These are phyloP conservation scores for Rhodotorula toruloides DNA, from an alignment of 768 basidiomycete species.

Conservation along the genomic window DNA sequence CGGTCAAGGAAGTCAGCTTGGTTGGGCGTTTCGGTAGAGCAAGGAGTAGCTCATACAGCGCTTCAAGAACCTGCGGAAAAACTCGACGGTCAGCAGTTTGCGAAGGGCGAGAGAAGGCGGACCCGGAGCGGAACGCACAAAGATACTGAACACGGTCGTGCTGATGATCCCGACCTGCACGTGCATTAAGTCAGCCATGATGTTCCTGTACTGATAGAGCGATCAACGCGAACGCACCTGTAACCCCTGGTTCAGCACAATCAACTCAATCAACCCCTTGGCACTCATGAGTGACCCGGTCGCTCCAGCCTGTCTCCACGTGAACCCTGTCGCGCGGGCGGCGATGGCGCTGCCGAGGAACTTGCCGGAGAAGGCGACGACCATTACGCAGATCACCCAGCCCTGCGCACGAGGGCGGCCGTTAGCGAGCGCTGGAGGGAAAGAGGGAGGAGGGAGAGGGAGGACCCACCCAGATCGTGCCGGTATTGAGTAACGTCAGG, in stretches of 20 bases:
- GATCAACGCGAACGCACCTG: constrained; percentile 58
- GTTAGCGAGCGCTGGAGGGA: neutral
- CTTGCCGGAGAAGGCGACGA: constrained; percentile 72
- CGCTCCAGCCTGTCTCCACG: constrained; percentile 68
- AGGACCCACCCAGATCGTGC: constrained; percentile 58
- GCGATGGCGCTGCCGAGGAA: constrained; percentile 63
- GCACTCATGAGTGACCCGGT: constrained; percentile 86
- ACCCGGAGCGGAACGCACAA: constrained; percentile 57
- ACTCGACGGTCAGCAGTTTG: neutral
- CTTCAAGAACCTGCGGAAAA: constrained; percentile 24
- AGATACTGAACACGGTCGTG: constrained; percentile 74
- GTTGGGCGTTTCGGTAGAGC: neutral
- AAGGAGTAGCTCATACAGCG: constrained; percentile 3
- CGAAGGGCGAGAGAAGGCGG: neutral
- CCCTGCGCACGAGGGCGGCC: constrained; percentile 45
- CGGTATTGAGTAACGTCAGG: constrained; percentile 67
- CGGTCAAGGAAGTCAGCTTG: constrained; percentile 47
- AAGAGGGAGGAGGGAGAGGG: neutral
- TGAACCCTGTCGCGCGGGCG: constrained; percentile 62
- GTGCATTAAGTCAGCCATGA: no score
- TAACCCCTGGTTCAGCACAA: constrained; percentile 82
- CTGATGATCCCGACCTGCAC: constrained; percentile 57
- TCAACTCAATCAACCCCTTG: constrained; percentile 77
- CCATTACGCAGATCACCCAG: constrained; percentile 67
- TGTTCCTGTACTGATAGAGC: constrained; percentile 70